phyloP scores from a whole-genome alignment of 2,329 filamentous ascomycete genomes.

The Tolypocladium amazonense region DNA sequence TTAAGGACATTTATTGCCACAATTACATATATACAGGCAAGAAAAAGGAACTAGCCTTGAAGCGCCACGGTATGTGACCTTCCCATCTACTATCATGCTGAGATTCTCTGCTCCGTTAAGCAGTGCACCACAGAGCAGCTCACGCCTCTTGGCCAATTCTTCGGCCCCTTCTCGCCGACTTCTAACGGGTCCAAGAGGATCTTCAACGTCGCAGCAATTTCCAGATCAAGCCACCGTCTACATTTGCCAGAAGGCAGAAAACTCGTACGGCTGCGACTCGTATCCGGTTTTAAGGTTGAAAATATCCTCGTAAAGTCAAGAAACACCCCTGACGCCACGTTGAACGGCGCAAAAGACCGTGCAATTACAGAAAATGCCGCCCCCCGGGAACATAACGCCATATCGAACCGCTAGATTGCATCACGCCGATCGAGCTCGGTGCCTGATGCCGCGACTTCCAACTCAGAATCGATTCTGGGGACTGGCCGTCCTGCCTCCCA shows the following conservation, averaged over 20 bases:
- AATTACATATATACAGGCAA: constrained; percentile 7
- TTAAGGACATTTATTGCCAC: constrained; percentile 1
- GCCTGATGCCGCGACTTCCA: neutral
- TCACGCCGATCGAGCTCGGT: neutral
- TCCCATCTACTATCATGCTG: neutral
- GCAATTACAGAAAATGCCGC: neutral
- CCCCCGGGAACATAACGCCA: neutral
- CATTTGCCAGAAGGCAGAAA: neutral
- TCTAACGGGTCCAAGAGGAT: neutral
- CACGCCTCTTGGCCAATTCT: neutral
- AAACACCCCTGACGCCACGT: neutral
- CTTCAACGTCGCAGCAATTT: neutral
- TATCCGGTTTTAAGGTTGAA: neutral
- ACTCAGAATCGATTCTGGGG: constrained; percentile 16
- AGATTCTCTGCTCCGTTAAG: neutral
- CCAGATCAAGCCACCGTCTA: neutral
- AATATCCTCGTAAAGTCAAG: neutral
- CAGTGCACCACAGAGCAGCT: neutral
- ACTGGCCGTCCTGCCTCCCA: constrained; percentile 7
- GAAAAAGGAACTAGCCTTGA: constrained; percentile 4
- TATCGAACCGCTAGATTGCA: neutral
- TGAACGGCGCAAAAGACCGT: neutral
- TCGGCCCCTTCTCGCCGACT: neutral
- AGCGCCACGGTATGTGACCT: constrained; percentile 4
- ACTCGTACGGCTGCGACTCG: neutral